These are phyloP conservation scores for Clathrus columnatus DNA, from an alignment of 768 basidiomycete genomes.

Conservation along the genomic window DNA sequence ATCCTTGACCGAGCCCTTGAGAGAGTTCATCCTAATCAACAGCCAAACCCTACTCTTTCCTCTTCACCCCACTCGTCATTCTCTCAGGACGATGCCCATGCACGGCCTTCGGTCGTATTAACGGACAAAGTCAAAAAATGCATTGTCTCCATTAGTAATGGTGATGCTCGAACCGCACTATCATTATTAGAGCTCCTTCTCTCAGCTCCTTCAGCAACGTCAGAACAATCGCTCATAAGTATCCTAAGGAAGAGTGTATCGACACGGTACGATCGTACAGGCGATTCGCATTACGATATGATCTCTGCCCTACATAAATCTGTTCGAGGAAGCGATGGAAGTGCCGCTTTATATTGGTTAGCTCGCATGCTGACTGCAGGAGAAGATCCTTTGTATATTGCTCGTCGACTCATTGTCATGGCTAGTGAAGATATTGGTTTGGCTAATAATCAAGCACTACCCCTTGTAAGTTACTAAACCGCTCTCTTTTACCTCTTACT, in stretches of 20 bases:
- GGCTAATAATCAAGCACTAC: constrained; percentile 69
- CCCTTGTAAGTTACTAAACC: constrained; percentile 39
- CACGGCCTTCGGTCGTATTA: constrained; percentile 29
- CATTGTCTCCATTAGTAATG: constrained; percentile 46
- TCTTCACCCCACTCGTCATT: constrained; percentile 9
- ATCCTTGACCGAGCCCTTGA: constrained; percentile 50
- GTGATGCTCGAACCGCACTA: constrained; percentile 72
- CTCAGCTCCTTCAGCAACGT: constrained; percentile 29
- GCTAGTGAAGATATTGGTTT: constrained; percentile 84
- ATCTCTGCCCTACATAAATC: constrained; percentile 81
- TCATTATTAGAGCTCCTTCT: constrained; percentile 69
- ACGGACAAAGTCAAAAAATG: constrained; percentile 38
- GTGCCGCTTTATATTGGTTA: constrained; percentile 82
- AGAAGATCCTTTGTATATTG: constrained; percentile 74
- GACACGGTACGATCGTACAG: constrained; percentile 64
- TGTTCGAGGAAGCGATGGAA: constrained; percentile 65
- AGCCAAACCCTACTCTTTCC: constrained; percentile 6
- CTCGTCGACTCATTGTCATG: constrained; percentile 64
- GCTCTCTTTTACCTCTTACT: constrained; percentile 13
- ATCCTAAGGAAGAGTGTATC: constrained; percentile 55
- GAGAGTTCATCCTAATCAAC: constrained; percentile 22
- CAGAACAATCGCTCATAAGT: constrained; percentile 43
- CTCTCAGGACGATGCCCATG: constrained; percentile 6
- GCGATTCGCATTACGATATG: constrained; percentile 73
- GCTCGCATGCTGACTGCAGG: constrained; percentile 75